phyloP scores from a whole-genome alignment of 1,284 basidiomycete species.

The Boletus mariae region DNA sequence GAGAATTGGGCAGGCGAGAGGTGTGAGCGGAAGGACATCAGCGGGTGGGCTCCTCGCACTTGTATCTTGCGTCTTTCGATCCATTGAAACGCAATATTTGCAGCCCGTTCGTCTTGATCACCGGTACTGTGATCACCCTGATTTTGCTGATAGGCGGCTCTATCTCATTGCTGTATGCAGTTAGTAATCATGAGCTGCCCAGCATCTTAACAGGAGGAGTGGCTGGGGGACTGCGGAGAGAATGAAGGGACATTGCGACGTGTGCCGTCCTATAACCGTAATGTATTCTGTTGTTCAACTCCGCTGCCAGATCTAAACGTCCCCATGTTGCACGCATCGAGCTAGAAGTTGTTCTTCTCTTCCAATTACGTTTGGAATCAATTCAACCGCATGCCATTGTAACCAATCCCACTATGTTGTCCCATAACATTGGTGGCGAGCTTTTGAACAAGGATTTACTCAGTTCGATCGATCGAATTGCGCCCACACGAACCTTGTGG shows the following conservation, averaged over 20 bases:
- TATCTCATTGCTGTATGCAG: constrained; percentile 57
- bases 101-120: constrained; percentile 70
- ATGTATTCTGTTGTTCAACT: constrained; percentile 4
- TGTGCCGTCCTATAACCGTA: background rate
- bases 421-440: too few relatives aligned
- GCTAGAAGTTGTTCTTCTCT: background rate
- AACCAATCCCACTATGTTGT: too few relatives aligned
- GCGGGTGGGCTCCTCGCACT: constrained; percentile 50
- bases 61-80: background rate
- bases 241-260: constrained; percentile 24
- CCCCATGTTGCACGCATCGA: background rate
- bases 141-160: constrained; percentile 65
- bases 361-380: background rate
- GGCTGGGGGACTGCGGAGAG: constrained; percentile 46
- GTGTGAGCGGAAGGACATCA: constrained; percentile 76
- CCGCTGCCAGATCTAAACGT: background rate
- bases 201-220: constrained; percentile 66
- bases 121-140: constrained; percentile 63
- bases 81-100: constrained; percentile 1
- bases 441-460: too few relatives aligned
- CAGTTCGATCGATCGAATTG: too few relatives aligned
- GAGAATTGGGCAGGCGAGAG: constrained; percentile 68
- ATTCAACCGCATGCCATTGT: background rate
- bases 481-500: too few relatives aligned
- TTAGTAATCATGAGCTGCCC: constrained; percentile 62